Evolutionary conservation across 129 eudicot genomes (phyloP), one percentile per base, ranked within the genome.

Genomic region (Deinandra increscens): DNA sequence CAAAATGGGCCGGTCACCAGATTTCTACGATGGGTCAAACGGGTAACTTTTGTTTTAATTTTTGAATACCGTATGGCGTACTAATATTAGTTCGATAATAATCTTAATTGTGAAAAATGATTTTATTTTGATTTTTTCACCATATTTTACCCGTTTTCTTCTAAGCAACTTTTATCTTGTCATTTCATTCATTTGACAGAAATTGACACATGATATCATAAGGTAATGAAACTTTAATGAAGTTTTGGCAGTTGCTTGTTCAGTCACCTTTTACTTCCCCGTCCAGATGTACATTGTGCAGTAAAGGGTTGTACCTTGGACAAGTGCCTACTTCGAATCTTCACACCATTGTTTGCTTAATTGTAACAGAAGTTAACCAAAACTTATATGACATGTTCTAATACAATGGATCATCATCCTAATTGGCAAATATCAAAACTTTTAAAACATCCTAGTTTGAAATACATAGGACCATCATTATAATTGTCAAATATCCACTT

Each of bases 201-300:
- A 26, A 26, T 26, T 26, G 31, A 26, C 31, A 26, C 31, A 1
- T 26, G 31, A 26, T 37, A 10, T 7, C 22, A 23, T 4, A 58
- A 4, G 2, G 2, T 26, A 19, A 12, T 65, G 59, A 19, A 61
- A 10, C 84, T 86, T 83, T 71, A 86, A 86, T 43, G 86, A 83
- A 78, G 81, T 80, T 3, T 78, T 86, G 55, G 92, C 86, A 7
- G 75, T 86, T 58, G 64, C 87, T 6, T 88, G 92, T 68, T 80
- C 92, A 0, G 60, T 86, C 20, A 86, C 78, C n/a, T 86, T 83
- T 48, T 86, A 86, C 61, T 86, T 83, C 65, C 88, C 92, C 0
- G 75, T 83, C 8, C 72, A 86, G 63, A 83, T 86, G 92, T 86
- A 78, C 72, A 31, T 76, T 13, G 67, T 53, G 7, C 81, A 66